Evolutionary conservation across 78 protist species (phyloP).

Genomic region (Protostelium mycophagum): DNA sequence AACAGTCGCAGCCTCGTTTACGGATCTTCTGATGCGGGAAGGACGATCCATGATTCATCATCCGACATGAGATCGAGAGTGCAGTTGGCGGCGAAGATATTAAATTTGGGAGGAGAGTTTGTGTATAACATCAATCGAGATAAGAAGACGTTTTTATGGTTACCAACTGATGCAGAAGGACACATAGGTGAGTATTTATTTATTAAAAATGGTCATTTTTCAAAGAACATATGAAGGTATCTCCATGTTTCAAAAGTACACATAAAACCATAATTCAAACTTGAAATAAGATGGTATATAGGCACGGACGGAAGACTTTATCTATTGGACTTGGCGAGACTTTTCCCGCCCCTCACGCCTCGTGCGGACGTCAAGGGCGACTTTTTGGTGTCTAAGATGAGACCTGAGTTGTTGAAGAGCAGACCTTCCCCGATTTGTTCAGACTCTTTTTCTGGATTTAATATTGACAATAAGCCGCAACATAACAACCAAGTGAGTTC

Average conservation of each 20-base stretch:
- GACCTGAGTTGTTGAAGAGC: slow-evolving; percentile 49
- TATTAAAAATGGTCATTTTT: too few species aligned
- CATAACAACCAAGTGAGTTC: neutral
- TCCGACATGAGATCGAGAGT: slow-evolving; percentile 34
- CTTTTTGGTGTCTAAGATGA: slow-evolving; percentile 25
- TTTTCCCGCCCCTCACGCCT: slow-evolving; percentile 61
- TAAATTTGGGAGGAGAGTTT: slow-evolving; percentile 39
- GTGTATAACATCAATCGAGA: slow-evolving; percentile 6
- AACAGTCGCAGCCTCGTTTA: slow-evolving; percentile 30
- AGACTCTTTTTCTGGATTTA: slow-evolving; percentile 44
- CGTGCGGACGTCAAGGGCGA: slow-evolving; percentile 39
- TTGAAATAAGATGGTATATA: neutral
- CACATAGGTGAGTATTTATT: slow-evolving; percentile 19
- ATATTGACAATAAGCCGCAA: neutral
- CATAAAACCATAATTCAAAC: too few species aligned
- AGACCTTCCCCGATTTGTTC: slow-evolving; percentile 36
- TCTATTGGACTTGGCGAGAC: slow-evolving; percentile 48
- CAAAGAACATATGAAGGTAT: too few species aligned
- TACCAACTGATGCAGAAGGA: slow-evolving; percentile 65
- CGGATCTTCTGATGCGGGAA: slow-evolving; percentile 58
- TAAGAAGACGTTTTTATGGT: slow-evolving; percentile 19
- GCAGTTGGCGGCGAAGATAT: slow-evolving; percentile 30
- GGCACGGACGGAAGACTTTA: slow-evolving; percentile 36
- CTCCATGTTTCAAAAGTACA: too few species aligned
- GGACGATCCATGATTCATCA: slow-evolving; percentile 45